These are phyloP conservation scores for Exophiala aquamarina DNA, from an alignment of 2,329 filamentous ascomycete species.

Conservation along the genomic window DNA sequence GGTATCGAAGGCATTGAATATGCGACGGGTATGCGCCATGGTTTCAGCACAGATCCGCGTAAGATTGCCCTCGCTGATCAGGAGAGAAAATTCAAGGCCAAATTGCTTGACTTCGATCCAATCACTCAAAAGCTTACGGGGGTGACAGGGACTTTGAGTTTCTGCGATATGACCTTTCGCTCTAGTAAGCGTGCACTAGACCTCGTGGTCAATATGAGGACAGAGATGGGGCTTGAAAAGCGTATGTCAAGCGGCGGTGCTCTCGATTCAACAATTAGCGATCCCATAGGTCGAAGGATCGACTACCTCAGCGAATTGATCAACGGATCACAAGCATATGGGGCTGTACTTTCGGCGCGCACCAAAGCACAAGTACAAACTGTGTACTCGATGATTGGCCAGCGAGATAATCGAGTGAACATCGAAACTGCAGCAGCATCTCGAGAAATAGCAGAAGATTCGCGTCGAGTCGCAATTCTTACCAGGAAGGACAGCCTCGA, in stretches of 20 bases:
- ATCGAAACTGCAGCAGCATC: constrained; percentile 18
- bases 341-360: constrained; percentile 8
- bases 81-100: constrained; percentile 8
- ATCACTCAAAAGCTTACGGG: constrained; percentile 21
- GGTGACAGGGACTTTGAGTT: constrained; percentile 14
- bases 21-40: constrained; percentile 18
- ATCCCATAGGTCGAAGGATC: constrained; percentile 1
- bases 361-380: constrained; percentile 21
- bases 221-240: neutral
- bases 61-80: constrained; percentile 2
- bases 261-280: neutral
- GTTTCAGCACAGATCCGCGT: constrained; percentile 7
- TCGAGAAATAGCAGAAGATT: constrained; percentile 14
- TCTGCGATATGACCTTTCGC: constrained; percentile 18
- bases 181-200: constrained; percentile 13
- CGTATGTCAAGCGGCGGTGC: neutral
- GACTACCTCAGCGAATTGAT: constrained; percentile 16
- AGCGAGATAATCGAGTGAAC: constrained; percentile 17
- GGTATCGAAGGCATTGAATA: constrained; percentile 19
- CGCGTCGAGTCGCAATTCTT: constrained; percentile 11
- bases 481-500: constrained; percentile 34
- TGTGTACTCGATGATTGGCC: constrained; percentile 20
- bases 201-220: neutral
- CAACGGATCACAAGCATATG: constrained; percentile 9
- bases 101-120: constrained; percentile 14